Conservation (phyloP, 306 rosid genomes). For the Acacia melanoxylon region DNA sequence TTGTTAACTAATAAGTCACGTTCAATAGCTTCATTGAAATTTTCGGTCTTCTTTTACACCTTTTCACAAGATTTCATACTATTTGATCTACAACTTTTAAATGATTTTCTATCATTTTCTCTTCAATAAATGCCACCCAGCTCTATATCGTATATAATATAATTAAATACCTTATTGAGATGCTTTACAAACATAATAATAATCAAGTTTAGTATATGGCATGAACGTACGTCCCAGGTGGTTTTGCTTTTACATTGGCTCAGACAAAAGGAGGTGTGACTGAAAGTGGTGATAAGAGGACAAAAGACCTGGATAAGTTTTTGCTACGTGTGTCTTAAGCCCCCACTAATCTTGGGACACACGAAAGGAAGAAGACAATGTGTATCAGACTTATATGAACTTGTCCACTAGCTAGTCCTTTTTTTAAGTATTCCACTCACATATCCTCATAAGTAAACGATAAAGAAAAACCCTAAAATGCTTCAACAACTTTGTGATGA, state of each 20-base stretch:
- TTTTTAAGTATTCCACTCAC: not conserved
- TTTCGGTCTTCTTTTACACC: too few relatives aligned
- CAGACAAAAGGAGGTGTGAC: not conserved
- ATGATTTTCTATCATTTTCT: too few relatives aligned
- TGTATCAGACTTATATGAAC: not conserved
- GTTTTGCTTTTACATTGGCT: not conserved
- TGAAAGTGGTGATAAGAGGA: constrained; percentile 12
- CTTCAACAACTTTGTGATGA: constrained; percentile 1
- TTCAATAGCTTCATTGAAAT: too few relatives aligned
- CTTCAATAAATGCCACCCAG: too few relatives aligned
- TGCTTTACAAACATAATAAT: not conserved
- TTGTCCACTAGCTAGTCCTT: constrained; percentile 18
- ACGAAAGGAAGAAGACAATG: not conserved
- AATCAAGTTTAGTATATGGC: not conserved
- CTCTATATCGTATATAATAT: not conserved
- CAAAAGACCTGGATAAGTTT: not conserved
- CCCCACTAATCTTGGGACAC: not conserved
- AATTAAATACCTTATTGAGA: not conserved
- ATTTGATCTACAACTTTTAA: too few relatives aligned
- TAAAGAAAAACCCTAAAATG: not conserved
- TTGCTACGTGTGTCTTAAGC: not conserved
- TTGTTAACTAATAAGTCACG: too few relatives aligned
- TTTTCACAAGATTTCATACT: too few relatives aligned
- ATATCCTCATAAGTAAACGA: not conserved
- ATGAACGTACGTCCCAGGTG: not conserved